A percentile compares a stretch with the other conserved stretches of the same genome.
phyloP scores from a whole-genome alignment of 495 filamentous ascomycete genomes.

The Aspergillus leporis region DNA sequence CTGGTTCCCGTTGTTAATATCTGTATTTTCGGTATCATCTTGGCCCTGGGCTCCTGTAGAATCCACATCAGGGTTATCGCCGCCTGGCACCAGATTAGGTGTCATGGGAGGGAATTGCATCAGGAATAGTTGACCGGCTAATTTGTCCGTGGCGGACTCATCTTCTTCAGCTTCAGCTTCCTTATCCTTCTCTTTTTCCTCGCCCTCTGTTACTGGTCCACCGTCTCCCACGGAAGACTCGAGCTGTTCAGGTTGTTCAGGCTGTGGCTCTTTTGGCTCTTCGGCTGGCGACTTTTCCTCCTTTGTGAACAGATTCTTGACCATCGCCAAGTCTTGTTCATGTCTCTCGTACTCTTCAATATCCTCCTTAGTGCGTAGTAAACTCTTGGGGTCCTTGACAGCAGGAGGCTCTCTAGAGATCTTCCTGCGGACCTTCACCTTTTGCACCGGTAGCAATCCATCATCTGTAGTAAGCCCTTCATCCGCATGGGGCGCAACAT shows the following conservation, averaged over 20 bases:
- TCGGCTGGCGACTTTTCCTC: constrained; percentile 19
- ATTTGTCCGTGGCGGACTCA: constrained; percentile 30
- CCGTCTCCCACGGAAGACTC: constrained; percentile 1
- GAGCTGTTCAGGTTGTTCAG: constrained; percentile 15
- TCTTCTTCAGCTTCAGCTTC: constrained; percentile 28
- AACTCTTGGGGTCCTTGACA: constrained; percentile 36
- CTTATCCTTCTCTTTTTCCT: constrained; percentile 18
- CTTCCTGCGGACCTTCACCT: constrained; percentile 41
- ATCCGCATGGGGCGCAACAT: constrained; percentile 31
- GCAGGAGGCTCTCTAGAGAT: constrained; percentile 23
- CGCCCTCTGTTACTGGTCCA: constrained; percentile 12
- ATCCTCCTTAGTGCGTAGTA: constrained; percentile 46
- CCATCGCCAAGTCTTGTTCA: constrained; percentile 36
- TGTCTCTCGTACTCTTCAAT: constrained; percentile 50
- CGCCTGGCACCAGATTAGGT: constrained; percentile 43
- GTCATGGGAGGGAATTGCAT: constrained; percentile 59
- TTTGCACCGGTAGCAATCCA: constrained; percentile 39
- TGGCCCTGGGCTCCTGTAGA: constrained; percentile 11
- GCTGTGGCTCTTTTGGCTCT: constrained; percentile 18
- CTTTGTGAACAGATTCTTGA: constrained; percentile 37
- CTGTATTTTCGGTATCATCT: background rate
- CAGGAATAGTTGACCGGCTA: constrained; percentile 48
- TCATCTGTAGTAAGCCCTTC: constrained; percentile 33
- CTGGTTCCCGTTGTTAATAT: constrained; percentile 7
- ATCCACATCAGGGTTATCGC: constrained; percentile 19